phyloP scores from a whole-genome alignment of 495 filamentous ascomycete species.

The Letharia columbiana region DNA sequence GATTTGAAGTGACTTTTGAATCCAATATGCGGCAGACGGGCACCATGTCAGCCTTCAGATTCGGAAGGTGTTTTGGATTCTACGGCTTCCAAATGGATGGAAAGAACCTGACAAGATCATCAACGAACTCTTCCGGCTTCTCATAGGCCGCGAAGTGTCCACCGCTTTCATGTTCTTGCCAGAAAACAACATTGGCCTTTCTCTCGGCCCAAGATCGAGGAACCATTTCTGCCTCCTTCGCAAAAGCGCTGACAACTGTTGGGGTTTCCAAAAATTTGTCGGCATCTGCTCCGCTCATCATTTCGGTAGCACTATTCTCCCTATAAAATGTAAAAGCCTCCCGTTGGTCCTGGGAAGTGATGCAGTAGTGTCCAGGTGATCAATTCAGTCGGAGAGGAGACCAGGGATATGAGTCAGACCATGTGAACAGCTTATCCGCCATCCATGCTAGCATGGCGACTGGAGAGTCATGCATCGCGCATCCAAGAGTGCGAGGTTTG shows the following conservation, averaged over 20 bases:
- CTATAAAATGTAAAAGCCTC: constrained; percentile 25
- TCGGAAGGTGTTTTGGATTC: too few species aligned
- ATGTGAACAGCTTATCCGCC: constrained; percentile 26
- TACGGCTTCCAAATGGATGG: neutral
- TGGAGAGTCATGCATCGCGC: constrained; percentile 27
- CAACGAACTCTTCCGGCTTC: constrained; percentile 29
- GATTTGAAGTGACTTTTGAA: too few species aligned
- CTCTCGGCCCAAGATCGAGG: constrained; percentile 26
- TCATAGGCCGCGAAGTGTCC: constrained; percentile 37
- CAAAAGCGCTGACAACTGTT: constrained; percentile 26
- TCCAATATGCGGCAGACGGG: neutral
- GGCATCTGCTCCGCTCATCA: neutral
- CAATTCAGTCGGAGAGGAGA: constrained; percentile 25
- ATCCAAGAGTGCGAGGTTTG: constrained; percentile 26
- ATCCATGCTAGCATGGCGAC: constrained; percentile 29
- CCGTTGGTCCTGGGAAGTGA: constrained; percentile 27
- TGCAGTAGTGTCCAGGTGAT: constrained; percentile 30
- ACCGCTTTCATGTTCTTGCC: constrained; percentile 29
- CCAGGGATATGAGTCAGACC: constrained; percentile 27
- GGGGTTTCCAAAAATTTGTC: constrained; percentile 17
- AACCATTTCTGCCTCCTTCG: constrained; percentile 26
- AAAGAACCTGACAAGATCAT: constrained; percentile 25
- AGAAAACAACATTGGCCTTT: constrained; percentile 27
- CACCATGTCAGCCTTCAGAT: neutral
- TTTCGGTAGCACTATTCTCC: constrained; percentile 20